Base-by-base conservation (phyloP, 129 eudicot genomes). In the Flaveria trinervia region DNA sequence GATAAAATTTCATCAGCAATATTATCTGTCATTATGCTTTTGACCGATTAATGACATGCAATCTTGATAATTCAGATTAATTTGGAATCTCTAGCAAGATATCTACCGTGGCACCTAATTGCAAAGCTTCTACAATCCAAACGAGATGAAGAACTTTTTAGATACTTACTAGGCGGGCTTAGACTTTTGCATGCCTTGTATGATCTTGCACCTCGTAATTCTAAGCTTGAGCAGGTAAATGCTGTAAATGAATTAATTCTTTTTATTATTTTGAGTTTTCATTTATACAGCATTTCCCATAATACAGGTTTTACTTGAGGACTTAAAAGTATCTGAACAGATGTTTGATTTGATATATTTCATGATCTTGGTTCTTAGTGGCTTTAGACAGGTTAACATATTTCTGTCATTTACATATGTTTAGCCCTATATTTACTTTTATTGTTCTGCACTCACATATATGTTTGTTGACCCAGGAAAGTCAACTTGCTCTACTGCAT, bases 251-350 rank as follows among this genome's bases (percentile, higher is more conserved):
- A n/a, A 67, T 41, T 25, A 16, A 33, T 50, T 82, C 6, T 61
- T 41, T 52, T 36, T 9, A 67, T 46, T 45, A 8, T 45, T 8
- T 54, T 39, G 7, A 70, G 4, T 20, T 48, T 61, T 18, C 48
- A 43, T 82, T 43, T 13, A 26, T 68, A 76, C 44, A 17, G 33
- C 65, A 43, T 54, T 59, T 79, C 68, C 62, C 80, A 20, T 44
- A 43, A 80, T 80, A 56, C 96, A 95, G 99, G 87, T 92, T 69
- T 65, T 92, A 87, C 87, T 88, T 13, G 99, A 95, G 75, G 97
- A 95, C 72, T 71, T 89, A 68, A 90, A 83, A 79, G 84, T 95
- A 74, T 86, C 90, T 46, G 89, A 86, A 71, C 97, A 95, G 81
- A 76, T 89, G 75, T 66, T 95, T 80, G 99, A 95, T 83, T 83